phyloP scores from a whole-genome alignment of 805 yeast species.

The Ogataea nonfermentans region DNA sequence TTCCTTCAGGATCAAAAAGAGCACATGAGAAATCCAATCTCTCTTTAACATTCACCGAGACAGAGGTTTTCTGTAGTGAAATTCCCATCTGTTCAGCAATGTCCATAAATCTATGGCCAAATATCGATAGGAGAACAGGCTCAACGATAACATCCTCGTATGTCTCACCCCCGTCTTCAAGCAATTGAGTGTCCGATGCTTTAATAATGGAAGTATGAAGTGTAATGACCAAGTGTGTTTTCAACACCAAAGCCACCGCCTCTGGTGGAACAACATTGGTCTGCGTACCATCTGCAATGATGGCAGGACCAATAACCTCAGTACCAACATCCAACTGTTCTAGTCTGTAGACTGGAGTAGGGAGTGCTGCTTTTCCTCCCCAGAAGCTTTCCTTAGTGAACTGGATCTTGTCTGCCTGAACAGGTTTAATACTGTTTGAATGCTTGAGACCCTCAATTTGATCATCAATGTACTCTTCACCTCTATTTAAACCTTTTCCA shows the following conservation, averaged over 20 bases:
- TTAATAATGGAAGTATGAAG: constrained; percentile 15
- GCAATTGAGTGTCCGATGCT: constrained; percentile 38
- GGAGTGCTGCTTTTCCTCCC: constrained; percentile 50
- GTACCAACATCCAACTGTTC: constrained; percentile 52
- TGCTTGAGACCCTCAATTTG: too few species aligned
- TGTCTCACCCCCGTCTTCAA: too few species aligned
- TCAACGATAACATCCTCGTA: too few species aligned
- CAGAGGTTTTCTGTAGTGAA: constrained; percentile 43
- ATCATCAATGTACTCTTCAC: too few species aligned
- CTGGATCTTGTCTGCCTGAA: constrained; percentile 2
- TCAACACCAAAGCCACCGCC: constrained; percentile 32
- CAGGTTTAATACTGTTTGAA: constrained; percentile 7
- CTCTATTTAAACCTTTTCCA: constrained; percentile 49
- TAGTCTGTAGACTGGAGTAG: constrained; percentile 46
- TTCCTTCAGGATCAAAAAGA: constrained; percentile 43
- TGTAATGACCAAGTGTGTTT: constrained; percentile 33
- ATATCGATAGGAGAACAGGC: constrained; percentile 44
- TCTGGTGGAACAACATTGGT: constrained; percentile 36
- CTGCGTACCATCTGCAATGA: constrained; percentile 37
- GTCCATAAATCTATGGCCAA: constrained; percentile 47
- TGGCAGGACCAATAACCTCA: constrained; percentile 47
- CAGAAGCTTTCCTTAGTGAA: constrained; percentile 34
- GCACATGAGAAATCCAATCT: constrained; percentile 49
- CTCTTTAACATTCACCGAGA: constrained; percentile 46
- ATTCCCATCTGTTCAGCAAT: constrained; percentile 51